Conservation (phyloP, 345 rosid genomes). For the Eucalyptus sp. region DNA sequence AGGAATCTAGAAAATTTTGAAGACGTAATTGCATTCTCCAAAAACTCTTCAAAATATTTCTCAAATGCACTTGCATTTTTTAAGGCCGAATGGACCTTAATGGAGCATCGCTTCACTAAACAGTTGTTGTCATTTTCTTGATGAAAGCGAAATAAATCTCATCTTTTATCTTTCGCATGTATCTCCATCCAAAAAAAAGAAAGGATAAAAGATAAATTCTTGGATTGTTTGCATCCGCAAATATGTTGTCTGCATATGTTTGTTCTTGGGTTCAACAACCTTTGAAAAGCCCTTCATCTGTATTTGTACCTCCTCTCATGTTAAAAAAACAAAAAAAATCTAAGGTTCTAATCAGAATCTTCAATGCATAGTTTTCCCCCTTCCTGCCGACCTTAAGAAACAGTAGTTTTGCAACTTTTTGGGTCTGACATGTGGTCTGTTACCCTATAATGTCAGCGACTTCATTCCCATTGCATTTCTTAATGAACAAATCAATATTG, state of each 20-base stretch:
- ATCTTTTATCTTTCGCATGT: background rate
- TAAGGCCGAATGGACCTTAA: background rate
- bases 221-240: background rate
- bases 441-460: background rate
- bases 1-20: background rate
- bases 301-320: background rate
- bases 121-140: background rate
- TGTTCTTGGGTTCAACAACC: background rate
- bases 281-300: background rate
- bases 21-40: background rate
- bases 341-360: background rate
- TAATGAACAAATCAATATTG: background rate
- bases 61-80: background rate
- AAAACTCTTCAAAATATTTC: background rate
- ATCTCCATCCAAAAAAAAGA: background rate
- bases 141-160: background rate
- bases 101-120: background rate
- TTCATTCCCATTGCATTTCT: background rate
- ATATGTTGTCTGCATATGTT: background rate
- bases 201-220: background rate
- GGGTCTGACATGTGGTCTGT: background rate
- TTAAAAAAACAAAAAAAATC: background rate
- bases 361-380: background rate
- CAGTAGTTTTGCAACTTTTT: background rate
- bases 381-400: background rate